Conservation (phyloP, 495 filamentous ascomycete genomes). For the Amorphotheca resinae region DNA sequence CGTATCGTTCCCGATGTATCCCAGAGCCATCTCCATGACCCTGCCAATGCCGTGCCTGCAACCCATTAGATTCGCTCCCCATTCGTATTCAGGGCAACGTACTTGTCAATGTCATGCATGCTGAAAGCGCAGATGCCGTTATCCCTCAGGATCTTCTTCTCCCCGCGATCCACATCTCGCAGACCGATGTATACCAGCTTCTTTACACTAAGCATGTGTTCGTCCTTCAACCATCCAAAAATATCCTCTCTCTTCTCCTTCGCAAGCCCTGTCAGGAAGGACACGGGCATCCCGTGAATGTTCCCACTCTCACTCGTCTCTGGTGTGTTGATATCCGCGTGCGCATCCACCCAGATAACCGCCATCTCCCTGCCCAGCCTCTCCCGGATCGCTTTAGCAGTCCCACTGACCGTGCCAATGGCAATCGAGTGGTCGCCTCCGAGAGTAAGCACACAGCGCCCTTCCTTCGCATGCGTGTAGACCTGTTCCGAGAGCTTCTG, state of each 20-base stretch:
- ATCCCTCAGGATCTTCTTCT: constrained; percentile 82
- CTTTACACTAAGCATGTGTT: constrained; percentile 44
- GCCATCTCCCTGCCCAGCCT: constrained; percentile 70
- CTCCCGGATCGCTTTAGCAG: constrained; percentile 73
- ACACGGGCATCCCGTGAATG: constrained; percentile 96
- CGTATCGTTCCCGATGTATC: constrained; percentile 83
- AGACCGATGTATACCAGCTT: constrained; percentile 97
- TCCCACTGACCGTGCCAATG: constrained; percentile 81
- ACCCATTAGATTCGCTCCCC: constrained; percentile 16
- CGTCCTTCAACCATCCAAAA: constrained; percentile 76
- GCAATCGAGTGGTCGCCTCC: constrained; percentile 96
- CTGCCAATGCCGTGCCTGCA: constrained; percentile 69
- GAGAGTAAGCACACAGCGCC: constrained; percentile 81
- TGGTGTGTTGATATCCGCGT: constrained; percentile 94
- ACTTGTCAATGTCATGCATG: constrained; percentile 96
- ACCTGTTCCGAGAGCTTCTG: constrained; percentile 67
- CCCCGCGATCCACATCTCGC: constrained; percentile 78
- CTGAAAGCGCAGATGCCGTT: constrained; percentile 89
- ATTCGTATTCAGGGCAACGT: constrained; percentile 8
- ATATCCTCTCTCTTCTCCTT: constrained; percentile 53
- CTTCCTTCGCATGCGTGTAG: constrained; percentile 73
- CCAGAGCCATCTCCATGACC: constrained; percentile 95
- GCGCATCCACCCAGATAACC: constrained; percentile 97
- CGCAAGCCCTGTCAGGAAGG: constrained; percentile 78
- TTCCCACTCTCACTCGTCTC: constrained; percentile 84